Evolutionary conservation across 164 flowering plant species (phyloP).

Genomic region (Piper longum): DNA sequence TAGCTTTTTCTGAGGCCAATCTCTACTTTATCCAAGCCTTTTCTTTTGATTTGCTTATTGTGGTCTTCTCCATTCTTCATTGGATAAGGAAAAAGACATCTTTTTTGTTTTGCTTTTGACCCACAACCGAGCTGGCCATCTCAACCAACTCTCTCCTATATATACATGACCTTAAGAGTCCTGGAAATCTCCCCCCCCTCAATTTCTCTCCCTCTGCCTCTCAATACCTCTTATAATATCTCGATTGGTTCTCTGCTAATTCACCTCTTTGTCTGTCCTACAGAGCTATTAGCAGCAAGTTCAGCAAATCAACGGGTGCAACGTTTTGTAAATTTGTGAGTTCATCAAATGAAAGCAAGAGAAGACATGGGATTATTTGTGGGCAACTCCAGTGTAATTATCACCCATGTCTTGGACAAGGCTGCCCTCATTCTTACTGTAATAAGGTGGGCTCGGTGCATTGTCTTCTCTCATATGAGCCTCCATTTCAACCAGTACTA

Average conservation of each 20-base stretch:
- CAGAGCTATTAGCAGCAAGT: no score
- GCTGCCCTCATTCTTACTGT: constrained; percentile 21
- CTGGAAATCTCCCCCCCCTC: constrained; percentile 4
- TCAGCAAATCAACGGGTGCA: not conserved
- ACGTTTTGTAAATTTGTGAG: not conserved
- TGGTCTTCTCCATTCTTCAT: not conserved
- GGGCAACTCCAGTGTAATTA: constrained; percentile 21
- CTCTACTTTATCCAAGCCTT: no score
- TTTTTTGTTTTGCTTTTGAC: no score
- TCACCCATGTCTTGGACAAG: constrained; percentile 21
- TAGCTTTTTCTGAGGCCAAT: not conserved
- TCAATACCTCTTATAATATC: not conserved
- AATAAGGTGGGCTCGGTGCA: constrained; percentile 24
- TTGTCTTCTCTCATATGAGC: constrained; percentile 11
- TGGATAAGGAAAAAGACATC: not conserved
- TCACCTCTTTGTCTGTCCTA: not conserved
- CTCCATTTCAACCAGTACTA: not conserved
- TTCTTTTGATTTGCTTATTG: not conserved
- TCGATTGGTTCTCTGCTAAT: no score
- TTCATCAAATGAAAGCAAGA: not conserved
- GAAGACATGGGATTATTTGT: constrained; percentile 23
- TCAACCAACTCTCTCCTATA: constrained; percentile 4
- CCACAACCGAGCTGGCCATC: not conserved
- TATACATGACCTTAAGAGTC: constrained; percentile 3
- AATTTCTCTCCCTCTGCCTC: not conserved